phyloP scores from a whole-genome alignment of 108 stramenopile species.

The Cyclostephanos tholiformis region DNA sequence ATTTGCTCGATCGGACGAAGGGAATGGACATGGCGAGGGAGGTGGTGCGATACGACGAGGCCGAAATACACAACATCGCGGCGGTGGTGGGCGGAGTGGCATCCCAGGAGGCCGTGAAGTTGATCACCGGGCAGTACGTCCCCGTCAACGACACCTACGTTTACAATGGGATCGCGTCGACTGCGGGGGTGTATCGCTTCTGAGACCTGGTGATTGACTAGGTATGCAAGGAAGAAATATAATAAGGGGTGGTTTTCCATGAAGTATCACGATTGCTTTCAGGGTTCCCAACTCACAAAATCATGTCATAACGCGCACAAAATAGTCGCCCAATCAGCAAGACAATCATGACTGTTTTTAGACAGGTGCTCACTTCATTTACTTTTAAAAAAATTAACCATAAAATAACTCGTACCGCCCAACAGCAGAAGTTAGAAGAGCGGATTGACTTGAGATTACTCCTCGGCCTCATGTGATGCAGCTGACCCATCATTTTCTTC shows the following conservation, averaged over 20 bases:
- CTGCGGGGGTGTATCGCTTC: slow-evolving; percentile 80
- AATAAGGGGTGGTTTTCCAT: neutral
- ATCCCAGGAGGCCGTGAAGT: slow-evolving; percentile 95
- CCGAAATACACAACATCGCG: slow-evolving; percentile 89
- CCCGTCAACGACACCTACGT: slow-evolving; percentile 91
- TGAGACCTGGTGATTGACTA: slow-evolving; percentile 27
- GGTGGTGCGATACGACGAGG: slow-evolving; percentile 84
- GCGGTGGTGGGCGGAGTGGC: slow-evolving; percentile 92
- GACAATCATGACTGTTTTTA: no score
- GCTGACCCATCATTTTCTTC: neutral
- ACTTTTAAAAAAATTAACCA: no score
- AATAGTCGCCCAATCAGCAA: no score
- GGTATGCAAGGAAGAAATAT: neutral
- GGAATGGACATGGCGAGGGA: slow-evolving; percentile 68
- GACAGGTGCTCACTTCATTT: no score
- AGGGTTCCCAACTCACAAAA: no score
- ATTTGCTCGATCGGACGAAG: slow-evolving; percentile 26
- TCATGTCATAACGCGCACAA: no score
- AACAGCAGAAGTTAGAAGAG: no score
- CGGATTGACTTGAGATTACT: neutral
- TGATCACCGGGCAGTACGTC: slow-evolving; percentile 92
- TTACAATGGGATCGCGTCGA: slow-evolving; percentile 94
- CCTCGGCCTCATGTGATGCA: neutral
- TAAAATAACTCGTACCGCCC: no score
- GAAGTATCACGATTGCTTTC: neutral